Base-by-base conservation (phyloP, 2,329 filamentous ascomycete genomes). In the Plenodomus lindquistii region DNA sequence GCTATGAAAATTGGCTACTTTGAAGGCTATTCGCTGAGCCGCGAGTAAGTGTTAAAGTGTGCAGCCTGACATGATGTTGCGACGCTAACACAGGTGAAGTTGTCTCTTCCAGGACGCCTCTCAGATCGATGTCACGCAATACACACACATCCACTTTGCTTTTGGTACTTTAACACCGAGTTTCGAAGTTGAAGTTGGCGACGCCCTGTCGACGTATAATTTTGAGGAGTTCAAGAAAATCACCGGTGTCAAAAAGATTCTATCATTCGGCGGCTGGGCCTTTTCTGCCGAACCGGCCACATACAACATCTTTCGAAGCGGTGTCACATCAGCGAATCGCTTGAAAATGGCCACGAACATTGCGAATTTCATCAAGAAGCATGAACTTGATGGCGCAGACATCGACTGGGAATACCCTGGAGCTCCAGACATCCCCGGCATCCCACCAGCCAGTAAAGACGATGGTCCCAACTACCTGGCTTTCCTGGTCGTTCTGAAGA, bases 401-500 rank as follows among this genome's bases (percentile, higher is more conserved):
- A 59, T 78, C 36, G 76, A 79, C 54, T 81, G 77, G 78, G 77
- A 78, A 46, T 79, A 79, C 19, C 59, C 55, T 10, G 53, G 51
- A n/a, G n/a, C n/a, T n/a, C 63, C 69, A 8, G 72, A 75, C 54
- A 44, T 44, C 17, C 6, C 29, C 10, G 42, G 42, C 9, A n/a
- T 10, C 15, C 16, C 21, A 5, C 37, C 37, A 17, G 16, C 34
- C 4, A 27, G 17, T 9, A 8, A 42, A 0, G 46, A 48, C 0
- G 71, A 75, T 20, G 71, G 69, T 6, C 9, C 51, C 3, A 71
- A 74, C 42, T 77, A 76, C 46, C 54, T 70, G 2, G 22, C 9
- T 9, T 49, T 53, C 15, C 29, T 53, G n/a, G 36, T 17, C 3
- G 10, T 43, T 44, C 55, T 76, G 2, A 38, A 43, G 16, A 35